These are phyloP conservation scores for Ganoderma sinense DNA, from an alignment of 1,284 basidiomycete genomes.

Conservation along the genomic window DNA sequence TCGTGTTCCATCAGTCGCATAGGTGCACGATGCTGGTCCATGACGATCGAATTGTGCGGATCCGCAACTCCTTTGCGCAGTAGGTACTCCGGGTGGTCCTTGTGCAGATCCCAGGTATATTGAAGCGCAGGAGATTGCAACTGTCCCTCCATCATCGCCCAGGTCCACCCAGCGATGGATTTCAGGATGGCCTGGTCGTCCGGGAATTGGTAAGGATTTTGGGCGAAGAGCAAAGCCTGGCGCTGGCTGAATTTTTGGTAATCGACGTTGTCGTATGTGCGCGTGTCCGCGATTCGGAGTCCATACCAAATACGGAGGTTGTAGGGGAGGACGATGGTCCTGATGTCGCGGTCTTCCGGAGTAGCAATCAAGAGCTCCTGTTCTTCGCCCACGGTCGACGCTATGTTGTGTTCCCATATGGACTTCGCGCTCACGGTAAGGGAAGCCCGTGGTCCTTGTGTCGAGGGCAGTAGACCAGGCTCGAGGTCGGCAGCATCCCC, in stretches of 20 bases:
- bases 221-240: not conserved
- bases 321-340: not conserved
- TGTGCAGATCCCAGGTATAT: not conserved
- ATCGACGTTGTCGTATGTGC: not conserved
- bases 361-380: not conserved
- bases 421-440: too few species aligned
- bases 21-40: not conserved
- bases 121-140: not conserved
- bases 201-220: not conserved
- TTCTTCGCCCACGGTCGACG: not conserved
- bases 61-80: not conserved
- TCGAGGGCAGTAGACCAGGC: too few species aligned
- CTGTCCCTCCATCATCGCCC: not conserved
- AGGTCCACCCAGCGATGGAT: not conserved
- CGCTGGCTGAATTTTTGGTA: not conserved
- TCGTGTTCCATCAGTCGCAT: not conserved
- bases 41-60: not conserved
- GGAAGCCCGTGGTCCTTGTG: not conserved
- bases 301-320: not conserved
- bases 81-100: not conserved
- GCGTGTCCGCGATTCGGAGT: not conserved
- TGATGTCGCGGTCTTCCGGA: not conserved
- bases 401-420: not conserved
- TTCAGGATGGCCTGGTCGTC: not conserved
- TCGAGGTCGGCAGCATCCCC: too few species aligned